Conservation (phyloP, 164 flowering plant genomes). For the Chimonanthus praecox region DNA sequence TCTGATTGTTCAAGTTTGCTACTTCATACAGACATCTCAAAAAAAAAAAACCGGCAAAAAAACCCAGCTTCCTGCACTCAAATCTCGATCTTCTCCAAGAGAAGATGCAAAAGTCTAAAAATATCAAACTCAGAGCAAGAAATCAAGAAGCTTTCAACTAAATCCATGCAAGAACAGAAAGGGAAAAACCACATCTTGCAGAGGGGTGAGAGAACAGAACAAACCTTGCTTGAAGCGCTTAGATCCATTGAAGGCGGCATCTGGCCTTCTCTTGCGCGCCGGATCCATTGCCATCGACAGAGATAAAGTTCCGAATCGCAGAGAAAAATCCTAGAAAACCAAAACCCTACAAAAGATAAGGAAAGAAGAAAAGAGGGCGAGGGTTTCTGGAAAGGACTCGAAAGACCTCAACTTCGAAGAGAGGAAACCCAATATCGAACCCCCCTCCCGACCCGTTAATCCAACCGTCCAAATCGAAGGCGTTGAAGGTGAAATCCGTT, state of each 20-base stretch:
- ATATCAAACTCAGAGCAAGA: not conserved
- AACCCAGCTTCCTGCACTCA: not conserved
- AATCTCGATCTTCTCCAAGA: too few species aligned
- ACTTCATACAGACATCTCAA: not conserved
- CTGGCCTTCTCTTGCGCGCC: constrained; percentile 30
- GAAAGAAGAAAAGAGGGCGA: not conserved
- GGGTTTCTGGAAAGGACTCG: not conserved
- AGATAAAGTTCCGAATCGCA: not conserved
- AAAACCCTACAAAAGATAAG: not conserved
- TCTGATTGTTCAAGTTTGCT: not conserved
- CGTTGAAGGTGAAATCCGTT: too few species aligned
- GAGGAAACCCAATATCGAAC: not conserved
- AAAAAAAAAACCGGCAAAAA: not conserved
- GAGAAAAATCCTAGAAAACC: not conserved
- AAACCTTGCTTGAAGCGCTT: constrained; percentile 27
- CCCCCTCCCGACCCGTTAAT: not conserved
- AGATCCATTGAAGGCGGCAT: constrained; percentile 19
- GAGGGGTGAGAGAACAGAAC: not conserved
- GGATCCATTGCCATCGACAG: constrained; percentile 12
- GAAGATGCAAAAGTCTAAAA: not conserved
- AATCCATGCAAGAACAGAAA: not conserved
- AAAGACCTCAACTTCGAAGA: not conserved
- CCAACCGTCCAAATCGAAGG: too few species aligned
- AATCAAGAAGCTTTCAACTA: not conserved
- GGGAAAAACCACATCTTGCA: not conserved